phyloP scores from a whole-genome alignment of 1,139 yeast genomes.

The Magnusiomyces tetraspermus region DNA sequence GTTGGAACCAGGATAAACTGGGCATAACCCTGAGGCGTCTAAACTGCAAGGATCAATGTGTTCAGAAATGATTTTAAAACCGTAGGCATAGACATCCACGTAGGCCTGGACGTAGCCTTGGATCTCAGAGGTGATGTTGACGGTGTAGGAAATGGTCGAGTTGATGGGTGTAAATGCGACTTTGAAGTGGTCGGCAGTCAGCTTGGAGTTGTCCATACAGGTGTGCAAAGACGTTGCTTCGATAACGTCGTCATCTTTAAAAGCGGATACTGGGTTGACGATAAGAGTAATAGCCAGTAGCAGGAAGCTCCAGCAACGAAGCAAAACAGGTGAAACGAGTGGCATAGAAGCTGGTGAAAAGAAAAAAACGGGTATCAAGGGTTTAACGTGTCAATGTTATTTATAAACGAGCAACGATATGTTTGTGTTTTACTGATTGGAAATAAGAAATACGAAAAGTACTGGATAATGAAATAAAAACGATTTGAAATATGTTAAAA shows the following conservation, averaged over 20 bases:
- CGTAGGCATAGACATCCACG: conserved; percentile 68
- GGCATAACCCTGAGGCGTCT: conserved; percentile 52
- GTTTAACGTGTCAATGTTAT: too few species aligned
- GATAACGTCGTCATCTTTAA: conserved; percentile 21
- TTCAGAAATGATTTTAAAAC: conserved; percentile 52
- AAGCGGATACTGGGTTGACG: not conserved
- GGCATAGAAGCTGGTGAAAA: not conserved
- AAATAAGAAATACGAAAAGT: too few species aligned
- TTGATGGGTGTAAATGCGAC: conserved; percentile 64
- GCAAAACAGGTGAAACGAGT: not conserved
- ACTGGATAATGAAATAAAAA: too few species aligned
- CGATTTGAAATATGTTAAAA: too few species aligned
- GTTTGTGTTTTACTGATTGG: not conserved
- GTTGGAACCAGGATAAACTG: conserved; percentile 76
- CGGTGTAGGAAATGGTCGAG: conserved; percentile 52
- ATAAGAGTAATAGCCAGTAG: not conserved
- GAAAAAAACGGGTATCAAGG: not conserved
- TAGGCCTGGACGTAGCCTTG: conserved; percentile 66
- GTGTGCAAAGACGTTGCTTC: conserved; percentile 56
- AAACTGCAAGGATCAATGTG: conserved; percentile 58
- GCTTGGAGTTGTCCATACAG: conserved; percentile 82
- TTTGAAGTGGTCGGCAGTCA: conserved; percentile 74
- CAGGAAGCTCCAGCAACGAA: not conserved
- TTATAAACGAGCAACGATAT: not conserved
- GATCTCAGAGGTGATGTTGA: conserved; percentile 71